A percentile compares a stretch with the other conserved stretches of the same genome.
These are phyloP conservation scores for Mortierella antarctica DNA, from an alignment of 192 early-diverging fungal species.

Conservation along the genomic window DNA sequence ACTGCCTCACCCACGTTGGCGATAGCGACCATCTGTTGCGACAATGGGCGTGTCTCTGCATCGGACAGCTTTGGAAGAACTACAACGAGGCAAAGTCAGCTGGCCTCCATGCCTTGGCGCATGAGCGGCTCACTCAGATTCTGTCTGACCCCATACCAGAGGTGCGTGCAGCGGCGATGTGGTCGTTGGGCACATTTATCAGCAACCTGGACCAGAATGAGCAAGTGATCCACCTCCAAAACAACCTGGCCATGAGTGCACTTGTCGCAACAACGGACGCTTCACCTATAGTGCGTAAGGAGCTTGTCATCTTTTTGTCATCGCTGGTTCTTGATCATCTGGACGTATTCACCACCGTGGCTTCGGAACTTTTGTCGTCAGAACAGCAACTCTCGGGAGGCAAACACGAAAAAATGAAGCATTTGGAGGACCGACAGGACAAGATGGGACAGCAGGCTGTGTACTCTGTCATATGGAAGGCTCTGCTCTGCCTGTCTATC, in stretches of 20 bases:
- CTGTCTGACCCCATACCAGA: slow-evolving; percentile 79
- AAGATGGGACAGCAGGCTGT: slow-evolving; percentile 56
- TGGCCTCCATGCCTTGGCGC: slow-evolving; percentile 71
- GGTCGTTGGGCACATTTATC: slow-evolving; percentile 84
- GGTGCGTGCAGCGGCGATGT: slow-evolving; percentile 85
- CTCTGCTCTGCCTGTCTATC: slow-evolving; percentile 79
- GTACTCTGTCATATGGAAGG: slow-evolving; percentile 82
- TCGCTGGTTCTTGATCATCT: slow-evolving; percentile 77
- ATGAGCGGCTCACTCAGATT: slow-evolving; percentile 68
- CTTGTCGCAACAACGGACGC: slow-evolving; percentile 80
- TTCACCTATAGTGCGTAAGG: slow-evolving; percentile 89
- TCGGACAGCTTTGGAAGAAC: slow-evolving; percentile 87
- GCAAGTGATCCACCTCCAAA: slow-evolving; percentile 76
- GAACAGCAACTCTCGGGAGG: slow-evolving; percentile 58
- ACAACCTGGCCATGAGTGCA: slow-evolving; percentile 76
- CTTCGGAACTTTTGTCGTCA: slow-evolving; percentile 57
- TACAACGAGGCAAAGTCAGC: slow-evolving; percentile 76
- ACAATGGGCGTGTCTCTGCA: slow-evolving; percentile 91
- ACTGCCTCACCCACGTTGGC: slow-evolving; percentile 71
- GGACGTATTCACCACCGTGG: slow-evolving; percentile 72
- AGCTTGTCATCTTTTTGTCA: slow-evolving; percentile 84
- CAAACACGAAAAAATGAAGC: slow-evolving; percentile 45
- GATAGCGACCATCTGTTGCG: slow-evolving; percentile 82
- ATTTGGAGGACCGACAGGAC: slow-evolving; percentile 22
- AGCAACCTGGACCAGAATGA: slow-evolving; percentile 74